Evolutionary conservation across 148 eudicot genomes (phyloP).

Genomic region (Vaccinium corymbosum): DNA sequence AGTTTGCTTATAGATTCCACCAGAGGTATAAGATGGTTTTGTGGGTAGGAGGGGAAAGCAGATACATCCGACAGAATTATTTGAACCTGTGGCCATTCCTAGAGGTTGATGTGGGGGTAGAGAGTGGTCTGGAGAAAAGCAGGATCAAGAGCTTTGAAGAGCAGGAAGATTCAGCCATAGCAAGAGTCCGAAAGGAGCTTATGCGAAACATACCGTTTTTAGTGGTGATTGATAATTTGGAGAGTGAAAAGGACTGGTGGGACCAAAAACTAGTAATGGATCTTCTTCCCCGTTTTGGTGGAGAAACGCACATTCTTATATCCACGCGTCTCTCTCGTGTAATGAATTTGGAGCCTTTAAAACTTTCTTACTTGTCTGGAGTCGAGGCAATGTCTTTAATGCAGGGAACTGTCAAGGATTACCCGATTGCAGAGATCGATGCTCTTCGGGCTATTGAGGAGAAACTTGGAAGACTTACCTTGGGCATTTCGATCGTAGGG

Average conservation of each 20-base stretch:
- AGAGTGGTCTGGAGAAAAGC: constrained; percentile 60
- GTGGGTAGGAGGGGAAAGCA: constrained; percentile 95
- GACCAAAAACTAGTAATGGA: constrained; percentile 90
- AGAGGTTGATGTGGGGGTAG: constrained; percentile 80
- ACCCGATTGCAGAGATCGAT: constrained; percentile 69
- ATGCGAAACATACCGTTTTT: constrained; percentile 87
- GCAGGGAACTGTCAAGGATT: constrained; percentile 64
- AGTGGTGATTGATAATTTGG: constrained; percentile 86
- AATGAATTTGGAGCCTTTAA: constrained; percentile 86
- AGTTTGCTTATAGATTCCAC: constrained; percentile 80
- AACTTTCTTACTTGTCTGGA: constrained; percentile 79
- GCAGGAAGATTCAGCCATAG: constrained; percentile 84
- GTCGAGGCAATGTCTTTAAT: constrained; percentile 88
- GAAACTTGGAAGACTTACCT: constrained; percentile 84
- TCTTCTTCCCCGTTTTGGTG: constrained; percentile 92
- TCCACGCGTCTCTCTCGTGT: constrained; percentile 78
- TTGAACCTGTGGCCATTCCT: constrained; percentile 76
- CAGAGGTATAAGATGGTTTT: constrained; percentile 93
- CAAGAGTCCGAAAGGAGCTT: constrained; percentile 79
- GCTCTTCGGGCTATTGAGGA: constrained; percentile 85
- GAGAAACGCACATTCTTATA: constrained; percentile 87
- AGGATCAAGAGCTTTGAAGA: constrained; percentile 82
- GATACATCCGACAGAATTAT: constrained; percentile 90
- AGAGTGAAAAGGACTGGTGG: constrained; percentile 98
- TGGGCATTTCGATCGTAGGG: constrained; percentile 84